These are phyloP conservation scores for Neurospora sp. DNA, from an alignment of 495 filamentous ascomycete genomes.

Conservation along the genomic window DNA sequence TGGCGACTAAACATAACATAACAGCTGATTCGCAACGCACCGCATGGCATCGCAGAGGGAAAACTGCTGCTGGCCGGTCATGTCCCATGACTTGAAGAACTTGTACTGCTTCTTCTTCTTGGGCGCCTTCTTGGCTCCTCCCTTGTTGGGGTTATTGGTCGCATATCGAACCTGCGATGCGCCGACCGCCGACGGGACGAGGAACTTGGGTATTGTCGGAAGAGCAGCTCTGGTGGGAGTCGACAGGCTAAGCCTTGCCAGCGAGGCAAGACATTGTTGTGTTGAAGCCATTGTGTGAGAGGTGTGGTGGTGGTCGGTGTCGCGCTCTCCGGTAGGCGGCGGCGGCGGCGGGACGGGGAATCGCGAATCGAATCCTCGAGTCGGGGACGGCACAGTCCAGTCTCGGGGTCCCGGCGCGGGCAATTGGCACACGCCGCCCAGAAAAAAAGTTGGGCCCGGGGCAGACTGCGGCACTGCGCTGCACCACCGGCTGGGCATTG, in stretches of 20 bases:
- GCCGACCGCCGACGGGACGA: constrained; percentile 28
- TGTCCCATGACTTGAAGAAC: constrained; percentile 47
- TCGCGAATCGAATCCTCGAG: constrained; percentile 6
- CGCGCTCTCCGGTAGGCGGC: background rate
- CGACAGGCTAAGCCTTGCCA: constrained; percentile 47
- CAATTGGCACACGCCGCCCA: background rate
- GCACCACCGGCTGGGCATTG: background rate
- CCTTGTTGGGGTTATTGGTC: constrained; percentile 14
- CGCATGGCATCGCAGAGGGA: constrained; percentile 89
- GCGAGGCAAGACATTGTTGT: constrained; percentile 47
- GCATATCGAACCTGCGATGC: constrained; percentile 28
- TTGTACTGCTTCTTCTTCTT: constrained; percentile 57
- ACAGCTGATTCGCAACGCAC: constrained; percentile 36
- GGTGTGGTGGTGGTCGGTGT: background rate
- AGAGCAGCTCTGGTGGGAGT: constrained; percentile 22
- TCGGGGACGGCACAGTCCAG: background rate
- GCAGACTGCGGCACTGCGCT: background rate
- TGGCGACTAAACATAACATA: background rate
- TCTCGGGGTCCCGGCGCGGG: background rate
- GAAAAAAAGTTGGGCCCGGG: constrained; percentile 21
- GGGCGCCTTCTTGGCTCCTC: constrained; percentile 36
- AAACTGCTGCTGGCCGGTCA: constrained; percentile 53
- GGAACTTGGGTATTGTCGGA: constrained; percentile 31
- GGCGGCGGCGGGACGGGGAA: background rate
- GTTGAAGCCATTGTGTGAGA: constrained; percentile 30